These are phyloP conservation scores for Kazachstania sp. DNA, from an alignment of 1,139 yeast genomes.

Conservation along the genomic window DNA sequence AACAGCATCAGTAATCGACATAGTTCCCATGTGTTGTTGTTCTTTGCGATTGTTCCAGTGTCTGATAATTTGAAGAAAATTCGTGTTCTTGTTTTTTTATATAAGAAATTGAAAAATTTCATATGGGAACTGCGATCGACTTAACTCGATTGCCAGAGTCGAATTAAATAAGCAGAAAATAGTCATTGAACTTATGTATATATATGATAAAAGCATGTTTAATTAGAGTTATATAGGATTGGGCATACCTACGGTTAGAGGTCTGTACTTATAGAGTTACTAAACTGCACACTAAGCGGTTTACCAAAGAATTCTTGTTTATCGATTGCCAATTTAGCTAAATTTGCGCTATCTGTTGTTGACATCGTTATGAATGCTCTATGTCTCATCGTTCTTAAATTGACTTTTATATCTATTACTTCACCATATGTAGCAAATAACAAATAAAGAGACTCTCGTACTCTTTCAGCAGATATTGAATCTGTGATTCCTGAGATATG, in stretches of 20 bases:
- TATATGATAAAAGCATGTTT: too few relatives aligned
- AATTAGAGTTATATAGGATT: too few relatives aligned
- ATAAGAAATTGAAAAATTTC: too few relatives aligned
- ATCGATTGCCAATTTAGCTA: constrained; percentile 23
- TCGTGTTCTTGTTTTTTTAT: too few relatives aligned
- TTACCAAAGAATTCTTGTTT: constrained; percentile 24
- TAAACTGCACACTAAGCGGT: constrained; percentile 19
- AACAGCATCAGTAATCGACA: constrained; percentile 7
- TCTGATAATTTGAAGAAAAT: too few relatives aligned
- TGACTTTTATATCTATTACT: constrained; percentile 22
- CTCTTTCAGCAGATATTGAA: constrained; percentile 14
- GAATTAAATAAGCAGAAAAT: too few relatives aligned
- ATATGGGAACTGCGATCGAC: too few relatives aligned
- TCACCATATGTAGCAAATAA: constrained; percentile 29
- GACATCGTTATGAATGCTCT: constrained; percentile 28
- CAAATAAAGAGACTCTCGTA: constrained; percentile 23
- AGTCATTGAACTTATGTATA: too few relatives aligned
- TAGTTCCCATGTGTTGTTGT: neutral
- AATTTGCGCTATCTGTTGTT: constrained; percentile 25
- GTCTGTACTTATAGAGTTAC: constrained; percentile 4
- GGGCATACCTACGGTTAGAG: too few relatives aligned
- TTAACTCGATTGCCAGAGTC: too few relatives aligned
- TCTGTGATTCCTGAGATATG: constrained; percentile 24
- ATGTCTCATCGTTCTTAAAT: constrained; percentile 18
- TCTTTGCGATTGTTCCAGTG: too few relatives aligned